Percentiles rank a stretch among this genome's conserved stretches.
phyloP scores from a whole-genome alignment of 225 moss, liverwort and hornwort genomes.

The Straminergon stramineum region DNA sequence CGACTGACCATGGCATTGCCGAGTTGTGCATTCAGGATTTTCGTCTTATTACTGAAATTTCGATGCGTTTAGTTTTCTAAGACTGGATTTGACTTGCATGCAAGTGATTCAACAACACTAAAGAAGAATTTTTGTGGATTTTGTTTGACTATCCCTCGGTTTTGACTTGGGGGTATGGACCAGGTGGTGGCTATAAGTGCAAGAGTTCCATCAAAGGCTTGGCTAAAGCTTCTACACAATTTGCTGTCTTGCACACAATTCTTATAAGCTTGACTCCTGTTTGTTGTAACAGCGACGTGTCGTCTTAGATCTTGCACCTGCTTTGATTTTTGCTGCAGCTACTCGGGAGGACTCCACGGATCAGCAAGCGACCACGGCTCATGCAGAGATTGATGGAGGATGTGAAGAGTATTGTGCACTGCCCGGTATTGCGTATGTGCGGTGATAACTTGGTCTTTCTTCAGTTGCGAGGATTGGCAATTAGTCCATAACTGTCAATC shows the following conservation, averaged over 20 bases:
- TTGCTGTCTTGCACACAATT: background rate
- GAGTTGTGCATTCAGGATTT: slow-evolving; percentile 1
- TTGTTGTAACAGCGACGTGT: background rate
- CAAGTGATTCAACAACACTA: background rate
- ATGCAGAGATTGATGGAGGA: slow-evolving; percentile 4
- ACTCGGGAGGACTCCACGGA: background rate
- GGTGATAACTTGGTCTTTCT: background rate
- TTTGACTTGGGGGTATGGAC: slow-evolving; percentile 2
- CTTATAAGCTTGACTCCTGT: background rate
- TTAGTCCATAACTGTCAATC: background rate
- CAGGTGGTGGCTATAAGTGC: background rate
- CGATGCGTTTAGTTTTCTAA: background rate
- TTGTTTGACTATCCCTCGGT: slow-evolving; percentile 2
- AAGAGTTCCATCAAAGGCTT: background rate
- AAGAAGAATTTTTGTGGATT: background rate
- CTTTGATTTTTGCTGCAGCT: background rate
- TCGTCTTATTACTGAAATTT: background rate
- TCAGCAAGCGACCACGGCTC: background rate
- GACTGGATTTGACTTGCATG: background rate
- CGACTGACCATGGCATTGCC: background rate
- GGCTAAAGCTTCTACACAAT: background rate
- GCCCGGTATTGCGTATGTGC: background rate
- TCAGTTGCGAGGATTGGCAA: background rate
- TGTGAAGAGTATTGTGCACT: background rate
- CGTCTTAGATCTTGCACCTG: background rate